Evolutionary conservation across 2,329 filamentous ascomycete species (phyloP).

Genomic region (Talaromyces piceae): DNA sequence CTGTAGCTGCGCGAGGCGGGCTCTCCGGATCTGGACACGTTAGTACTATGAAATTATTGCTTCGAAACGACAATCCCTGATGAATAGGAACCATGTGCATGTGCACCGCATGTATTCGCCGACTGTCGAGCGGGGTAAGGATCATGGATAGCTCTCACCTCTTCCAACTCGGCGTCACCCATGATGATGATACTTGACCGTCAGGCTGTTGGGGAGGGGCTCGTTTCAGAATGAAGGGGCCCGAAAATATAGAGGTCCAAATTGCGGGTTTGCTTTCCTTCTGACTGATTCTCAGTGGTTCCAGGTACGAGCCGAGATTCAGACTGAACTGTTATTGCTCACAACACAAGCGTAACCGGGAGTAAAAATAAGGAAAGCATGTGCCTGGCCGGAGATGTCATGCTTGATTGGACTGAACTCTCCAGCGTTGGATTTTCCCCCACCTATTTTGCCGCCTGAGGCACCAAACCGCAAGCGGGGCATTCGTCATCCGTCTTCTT

Average conservation of each 20-base stretch:
- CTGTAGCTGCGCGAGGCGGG: conserved; percentile 88
- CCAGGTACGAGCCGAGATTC: not conserved
- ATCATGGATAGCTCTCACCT: conserved; percentile 34
- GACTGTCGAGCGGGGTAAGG: conserved; percentile 1
- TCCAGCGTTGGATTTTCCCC: not conserved
- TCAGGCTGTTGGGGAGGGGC: not conserved
- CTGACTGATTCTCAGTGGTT: not conserved
- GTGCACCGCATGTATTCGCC: not conserved
- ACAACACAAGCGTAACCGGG: not conserved
- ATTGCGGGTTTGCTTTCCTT: not conserved
- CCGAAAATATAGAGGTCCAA: no score
- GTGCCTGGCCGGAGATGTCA: not conserved
- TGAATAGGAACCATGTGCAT: not conserved
- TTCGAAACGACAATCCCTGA: not conserved
- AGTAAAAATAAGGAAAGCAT: not conserved
- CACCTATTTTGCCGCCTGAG: conserved; percentile 12
- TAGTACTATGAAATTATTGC: conserved; percentile 4
- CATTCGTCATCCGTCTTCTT: not conserved
- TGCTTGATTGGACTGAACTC: not conserved
- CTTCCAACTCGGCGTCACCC: conserved; percentile 61
- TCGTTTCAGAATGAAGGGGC: conserved; percentile 1
- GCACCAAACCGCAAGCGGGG: not conserved
- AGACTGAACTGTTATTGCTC: not conserved
- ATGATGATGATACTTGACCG: conserved; percentile 36
- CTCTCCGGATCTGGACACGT: conserved; percentile 67